Evolutionary conservation across 2,329 filamentous ascomycete genomes (phyloP), one percentile per base, ranked within the genome.

Genomic region (Scedosporium boydii): DNA sequence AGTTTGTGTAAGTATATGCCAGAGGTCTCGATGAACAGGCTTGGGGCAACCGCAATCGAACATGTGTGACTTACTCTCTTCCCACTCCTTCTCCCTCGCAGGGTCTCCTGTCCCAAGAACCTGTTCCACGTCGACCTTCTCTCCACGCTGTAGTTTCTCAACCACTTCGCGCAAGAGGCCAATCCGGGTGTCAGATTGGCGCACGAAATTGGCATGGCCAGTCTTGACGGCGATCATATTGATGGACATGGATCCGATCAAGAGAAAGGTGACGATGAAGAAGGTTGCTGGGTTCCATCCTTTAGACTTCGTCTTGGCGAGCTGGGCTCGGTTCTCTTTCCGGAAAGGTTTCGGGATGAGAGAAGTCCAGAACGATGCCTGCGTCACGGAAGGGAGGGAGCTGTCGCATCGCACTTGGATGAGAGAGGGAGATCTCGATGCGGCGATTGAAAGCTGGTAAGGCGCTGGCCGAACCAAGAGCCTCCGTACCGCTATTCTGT

Each of bases 221-320:
- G 89, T 90, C 69, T 87, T 88, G 69, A 98, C 73, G 42, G 87
- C 82, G 70, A 99, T 88, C 81, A 95, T 90, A 69, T 97, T 90
- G 68, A 99, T 97, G 14, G 93, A 90, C 81, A 97, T 96, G 65
- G 91, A 96, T 3, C 96, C 96, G 66, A 98, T 93, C 66, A 98
- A 82, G 48, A 92, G 79, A 70, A 92, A 92, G 66, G 93, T 90
- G 68, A 87, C 79, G 67, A 93, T 90, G 73, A 87, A 95, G 70
- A 91, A 93, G 0, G 87, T 92, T 21, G 89, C 89, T 2, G 90
- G 89, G 68, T 93, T 93, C 87, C 88, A 90, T 67, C 86, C 83
- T 70, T 84, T 87, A 16, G 81, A 76, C 66, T 80, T 83, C 26
- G 70, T 42, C 48, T 56, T 61, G 26, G 3, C 3, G 65, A 69